A percentile compares a stretch with the other conserved stretches of the same genome.
Conservation (phyloP, 257 asterid species). For the Solanum pennellii region DNA sequence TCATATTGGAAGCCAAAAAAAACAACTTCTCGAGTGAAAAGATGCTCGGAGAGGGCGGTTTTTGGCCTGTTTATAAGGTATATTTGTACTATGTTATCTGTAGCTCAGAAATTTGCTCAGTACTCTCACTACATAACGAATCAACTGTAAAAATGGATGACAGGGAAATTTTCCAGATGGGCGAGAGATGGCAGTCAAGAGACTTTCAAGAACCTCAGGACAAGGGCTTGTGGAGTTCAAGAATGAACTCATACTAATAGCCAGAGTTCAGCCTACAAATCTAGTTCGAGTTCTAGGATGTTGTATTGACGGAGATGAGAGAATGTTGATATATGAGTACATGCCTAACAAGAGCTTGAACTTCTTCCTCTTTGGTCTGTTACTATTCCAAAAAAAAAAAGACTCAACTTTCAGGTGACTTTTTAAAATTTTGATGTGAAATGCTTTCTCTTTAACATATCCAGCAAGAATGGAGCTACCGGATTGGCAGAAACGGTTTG, state of each 20-base stretch:
- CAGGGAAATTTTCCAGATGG: conserved; percentile 45
- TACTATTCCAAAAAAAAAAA: background rate
- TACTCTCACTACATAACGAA: background rate
- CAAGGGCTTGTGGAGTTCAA: conserved; percentile 58
- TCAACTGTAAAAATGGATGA: background rate
- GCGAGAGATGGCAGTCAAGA: conserved; percentile 45
- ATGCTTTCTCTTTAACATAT: conserved; percentile 3
- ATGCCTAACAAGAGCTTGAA: conserved; percentile 40
- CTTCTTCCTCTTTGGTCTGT: conserved; percentile 36
- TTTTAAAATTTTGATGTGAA: background rate
- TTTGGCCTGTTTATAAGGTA: conserved; percentile 32
- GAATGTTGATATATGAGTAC: conserved; percentile 49
- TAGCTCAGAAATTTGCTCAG: background rate
- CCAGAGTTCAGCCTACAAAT: conserved; percentile 53
- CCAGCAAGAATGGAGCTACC: conserved; percentile 4
- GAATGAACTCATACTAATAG: conserved; percentile 42
- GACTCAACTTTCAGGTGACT: background rate
- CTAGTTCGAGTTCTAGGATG: conserved; percentile 46
- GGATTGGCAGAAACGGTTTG: conserved; percentile 15
- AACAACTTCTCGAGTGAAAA: conserved; percentile 24
- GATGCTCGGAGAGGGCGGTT: conserved; percentile 60
- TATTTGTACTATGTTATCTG: background rate
- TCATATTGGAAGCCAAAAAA: conserved; percentile 32
- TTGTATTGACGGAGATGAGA: conserved; percentile 43
- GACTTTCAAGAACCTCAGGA: conserved; percentile 41